A percentile compares a stretch with the other conserved stretches of the same genome.
Conservation (phyloP, 2,329 filamentous ascomycete genomes). For the Colletotrichum lini region DNA sequence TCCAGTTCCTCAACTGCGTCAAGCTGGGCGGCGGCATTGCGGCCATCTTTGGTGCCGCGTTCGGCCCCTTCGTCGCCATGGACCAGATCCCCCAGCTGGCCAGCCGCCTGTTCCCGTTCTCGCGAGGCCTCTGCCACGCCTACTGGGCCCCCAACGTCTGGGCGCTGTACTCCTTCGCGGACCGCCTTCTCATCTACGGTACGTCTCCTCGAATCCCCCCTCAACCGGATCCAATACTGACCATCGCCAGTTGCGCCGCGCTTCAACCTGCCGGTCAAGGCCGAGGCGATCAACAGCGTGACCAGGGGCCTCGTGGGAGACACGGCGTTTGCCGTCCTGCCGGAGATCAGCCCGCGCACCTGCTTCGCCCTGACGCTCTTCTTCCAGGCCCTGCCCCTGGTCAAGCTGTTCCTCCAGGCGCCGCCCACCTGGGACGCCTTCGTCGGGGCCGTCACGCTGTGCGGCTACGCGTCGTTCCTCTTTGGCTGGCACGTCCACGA, state of each 20-base stretch:
- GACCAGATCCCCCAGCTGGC: conserved; percentile 88
- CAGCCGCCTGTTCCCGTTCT: conserved; percentile 92
- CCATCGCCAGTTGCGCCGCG: conserved; percentile 79
- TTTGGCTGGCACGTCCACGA: conserved; percentile 99
- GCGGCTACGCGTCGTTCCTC: conserved; percentile 95
- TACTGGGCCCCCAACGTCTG: conserved; percentile 99
- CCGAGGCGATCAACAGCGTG: conserved; percentile 85
- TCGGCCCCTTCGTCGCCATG: conserved; percentile 89
- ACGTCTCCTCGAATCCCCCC: conserved; percentile 52
- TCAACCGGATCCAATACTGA: conserved; percentile 50
- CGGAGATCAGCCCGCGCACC: conserved; percentile 82
- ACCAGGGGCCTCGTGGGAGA: conserved; percentile 95
- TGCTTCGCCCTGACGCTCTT: conserved; percentile 88
- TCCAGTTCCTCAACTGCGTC: conserved; percentile 83
- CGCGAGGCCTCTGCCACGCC: conserved; percentile 92
- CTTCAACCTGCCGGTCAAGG: conserved; percentile 80
- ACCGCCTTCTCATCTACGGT: conserved; percentile 87
- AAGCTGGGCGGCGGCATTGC: conserved; percentile 85
- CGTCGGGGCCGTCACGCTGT: conserved; percentile 89
- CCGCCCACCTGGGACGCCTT: conserved; percentile 88
- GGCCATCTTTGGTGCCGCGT: conserved; percentile 82
- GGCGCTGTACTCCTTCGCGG: conserved; percentile 95
- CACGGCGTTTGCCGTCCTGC: conserved; percentile 92
- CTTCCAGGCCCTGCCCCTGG: conserved; percentile 84
- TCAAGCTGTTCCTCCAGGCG: conserved; percentile 81